A percentile compares a stretch with the other conserved stretches of the same genome.
Evolutionary conservation across 164 flowering plant genomes (phyloP).

Genomic region (Aristolochia fimbriata): DNA sequence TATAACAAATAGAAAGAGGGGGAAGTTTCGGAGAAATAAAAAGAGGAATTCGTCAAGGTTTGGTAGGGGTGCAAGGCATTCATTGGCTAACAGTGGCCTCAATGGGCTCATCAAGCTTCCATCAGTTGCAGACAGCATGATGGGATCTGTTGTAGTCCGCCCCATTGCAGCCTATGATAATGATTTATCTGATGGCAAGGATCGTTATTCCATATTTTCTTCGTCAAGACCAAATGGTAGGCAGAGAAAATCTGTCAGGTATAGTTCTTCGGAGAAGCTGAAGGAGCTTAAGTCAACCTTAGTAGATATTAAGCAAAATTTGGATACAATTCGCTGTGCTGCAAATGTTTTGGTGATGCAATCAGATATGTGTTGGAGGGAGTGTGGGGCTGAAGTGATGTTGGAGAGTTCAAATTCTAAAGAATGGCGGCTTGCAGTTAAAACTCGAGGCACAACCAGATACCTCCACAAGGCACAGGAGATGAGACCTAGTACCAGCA

Average conservation of each 20-base stretch:
- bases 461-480: constrained; percentile 39
- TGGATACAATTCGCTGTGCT: constrained; percentile 32
- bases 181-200: constrained; percentile 18
- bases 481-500: constrained; percentile 49
- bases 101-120: background rate
- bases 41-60: constrained; percentile 43
- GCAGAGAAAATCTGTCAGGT: constrained; percentile 23
- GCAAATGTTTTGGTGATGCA: constrained; percentile 56
- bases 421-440: constrained; percentile 53
- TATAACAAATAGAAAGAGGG: constrained; percentile 14
- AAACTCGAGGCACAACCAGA: constrained; percentile 34
- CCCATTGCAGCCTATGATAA: constrained; percentile 18
- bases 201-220: constrained; percentile 15
- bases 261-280: constrained; percentile 9
- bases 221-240: constrained; percentile 13
- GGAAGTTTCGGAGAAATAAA: constrained; percentile 24
- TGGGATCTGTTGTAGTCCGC: constrained; percentile 4
- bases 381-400: constrained; percentile 40
- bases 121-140: background rate
- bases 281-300: constrained; percentile 20
- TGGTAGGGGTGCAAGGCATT: constrained; percentile 24
- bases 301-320: constrained; percentile 18
- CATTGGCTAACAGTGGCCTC: constrained; percentile 1
- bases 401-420: constrained; percentile 38
- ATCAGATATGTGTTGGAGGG: constrained; percentile 60